These are phyloP conservation scores for Suillus subluteus DNA, from an alignment of 768 basidiomycete species.

Conservation along the genomic window DNA sequence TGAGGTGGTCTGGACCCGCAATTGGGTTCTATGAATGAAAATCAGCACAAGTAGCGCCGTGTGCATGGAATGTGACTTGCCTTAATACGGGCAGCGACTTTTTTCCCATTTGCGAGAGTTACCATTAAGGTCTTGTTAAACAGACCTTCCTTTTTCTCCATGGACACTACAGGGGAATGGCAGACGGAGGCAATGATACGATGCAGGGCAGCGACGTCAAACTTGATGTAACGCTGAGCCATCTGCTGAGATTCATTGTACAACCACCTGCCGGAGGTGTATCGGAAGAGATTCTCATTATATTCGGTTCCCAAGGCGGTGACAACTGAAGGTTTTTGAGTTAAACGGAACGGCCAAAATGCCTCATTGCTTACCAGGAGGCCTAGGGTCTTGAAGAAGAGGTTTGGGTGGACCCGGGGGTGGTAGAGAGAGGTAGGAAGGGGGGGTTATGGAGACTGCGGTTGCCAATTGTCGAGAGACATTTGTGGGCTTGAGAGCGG, in stretches of 20 bases:
- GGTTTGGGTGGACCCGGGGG: slow-evolving; percentile 12
- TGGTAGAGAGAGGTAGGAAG: slow-evolving; percentile 18
- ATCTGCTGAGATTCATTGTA: slow-evolving; percentile 30
- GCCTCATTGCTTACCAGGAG: slow-evolving; percentile 4
- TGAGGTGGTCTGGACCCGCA: slow-evolving; percentile 31
- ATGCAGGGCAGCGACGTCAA: slow-evolving; percentile 24
- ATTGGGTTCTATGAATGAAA: slow-evolving; percentile 21
- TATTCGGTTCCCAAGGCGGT: slow-evolving; percentile 8
- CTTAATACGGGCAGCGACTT: slow-evolving; percentile 18
- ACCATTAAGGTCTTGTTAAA: slow-evolving; percentile 21
- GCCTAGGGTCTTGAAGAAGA: not conserved
- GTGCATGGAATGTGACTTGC: slow-evolving; percentile 8
- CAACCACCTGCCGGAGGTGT: slow-evolving; percentile 29
- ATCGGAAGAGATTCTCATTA: slow-evolving; percentile 17
- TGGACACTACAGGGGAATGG: slow-evolving; percentile 18
- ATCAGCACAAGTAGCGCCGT: not conserved
- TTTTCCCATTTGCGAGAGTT: slow-evolving; percentile 16
- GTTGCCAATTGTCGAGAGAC: slow-evolving; percentile 14
- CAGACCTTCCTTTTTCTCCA: slow-evolving; percentile 22
- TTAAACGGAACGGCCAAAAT: not conserved
- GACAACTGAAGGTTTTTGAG: slow-evolving; percentile 3
- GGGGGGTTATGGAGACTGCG: slow-evolving; percentile 15
- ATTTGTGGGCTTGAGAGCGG: slow-evolving; percentile 3
- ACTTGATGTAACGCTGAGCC: slow-evolving; percentile 17
- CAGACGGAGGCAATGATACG: slow-evolving; percentile 18